phyloP scores from a whole-genome alignment of 2,329 filamentous ascomycete species.

The Colletotrichum lindemuthianum region DNA sequence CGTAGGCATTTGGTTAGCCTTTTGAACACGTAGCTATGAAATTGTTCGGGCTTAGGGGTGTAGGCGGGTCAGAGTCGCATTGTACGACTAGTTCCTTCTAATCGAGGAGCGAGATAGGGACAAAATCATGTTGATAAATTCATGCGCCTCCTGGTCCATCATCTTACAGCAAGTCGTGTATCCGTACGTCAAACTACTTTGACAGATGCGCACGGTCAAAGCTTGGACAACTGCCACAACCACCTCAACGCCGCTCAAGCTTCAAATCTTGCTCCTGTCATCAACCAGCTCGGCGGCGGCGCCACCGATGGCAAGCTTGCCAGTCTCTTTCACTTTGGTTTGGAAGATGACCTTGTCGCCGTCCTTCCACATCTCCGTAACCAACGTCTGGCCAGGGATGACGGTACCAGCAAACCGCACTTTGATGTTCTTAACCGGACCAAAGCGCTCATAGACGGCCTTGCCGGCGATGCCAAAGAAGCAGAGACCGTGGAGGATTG shows the following conservation, averaged over 20 bases:
- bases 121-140: too few relatives aligned
- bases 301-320: conserved; percentile 85
- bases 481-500: conserved; percentile 97
- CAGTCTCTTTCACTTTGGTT: conserved; percentile 90
- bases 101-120: too few relatives aligned
- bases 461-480: conserved; percentile 92
- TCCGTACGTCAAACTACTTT: too few relatives aligned
- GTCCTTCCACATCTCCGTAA: conserved; percentile 96
- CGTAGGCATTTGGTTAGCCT: too few relatives aligned
- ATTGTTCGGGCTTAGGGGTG: too few relatives aligned
- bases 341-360: conserved; percentile 84
- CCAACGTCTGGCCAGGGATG: conserved; percentile 86
- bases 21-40: too few relatives aligned
- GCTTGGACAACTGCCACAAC: neutral
- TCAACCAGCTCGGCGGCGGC: conserved; percentile 79
- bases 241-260: neutral
- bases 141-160: too few relatives aligned
- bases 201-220: too few relatives aligned
- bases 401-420: conserved; percentile 90
- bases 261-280: conserved; percentile 44
- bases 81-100: too few relatives aligned
- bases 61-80: too few relatives aligned
- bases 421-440: conserved; percentile 89
- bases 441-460: conserved; percentile 86
- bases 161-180: too few relatives aligned